Conservation (phyloP, 441 rosid genomes). For the Kokia cookei region DNA sequence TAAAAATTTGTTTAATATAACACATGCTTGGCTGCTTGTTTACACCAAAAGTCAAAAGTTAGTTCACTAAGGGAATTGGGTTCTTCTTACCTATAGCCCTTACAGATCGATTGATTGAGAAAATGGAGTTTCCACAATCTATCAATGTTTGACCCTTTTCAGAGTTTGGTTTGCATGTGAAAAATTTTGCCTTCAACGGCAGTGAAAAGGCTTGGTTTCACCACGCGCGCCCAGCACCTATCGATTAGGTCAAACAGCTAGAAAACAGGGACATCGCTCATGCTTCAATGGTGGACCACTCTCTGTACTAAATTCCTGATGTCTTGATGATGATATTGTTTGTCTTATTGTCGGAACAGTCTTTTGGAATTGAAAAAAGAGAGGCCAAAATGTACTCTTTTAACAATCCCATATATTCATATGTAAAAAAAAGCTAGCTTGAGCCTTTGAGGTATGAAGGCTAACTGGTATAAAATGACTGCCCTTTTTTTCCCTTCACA, state of each 20-base stretch:
- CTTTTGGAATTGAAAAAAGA: neutral
- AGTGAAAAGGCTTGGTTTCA: neutral
- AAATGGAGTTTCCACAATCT: neutral
- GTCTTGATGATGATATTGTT: constrained; percentile 22
- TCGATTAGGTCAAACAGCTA: constrained; percentile 24
- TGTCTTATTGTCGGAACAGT: constrained; percentile 17
- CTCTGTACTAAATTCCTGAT: constrained; percentile 7
- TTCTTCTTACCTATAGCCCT: no score
- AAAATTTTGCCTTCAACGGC: neutral
- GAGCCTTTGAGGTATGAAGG: neutral
- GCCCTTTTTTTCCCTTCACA: neutral
- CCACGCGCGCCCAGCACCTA: neutral
- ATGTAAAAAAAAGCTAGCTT: neutral
- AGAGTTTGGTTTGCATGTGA: neutral
- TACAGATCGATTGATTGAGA: neutral
- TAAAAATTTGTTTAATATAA: neutral
- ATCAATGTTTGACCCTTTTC: neutral
- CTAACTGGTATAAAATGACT: neutral
- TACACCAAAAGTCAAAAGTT: neutral
- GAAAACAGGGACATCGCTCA: constrained; percentile 16
- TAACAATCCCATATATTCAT: neutral
- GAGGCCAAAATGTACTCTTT: neutral
- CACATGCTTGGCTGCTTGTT: neutral
- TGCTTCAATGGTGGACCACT: constrained; percentile 27
- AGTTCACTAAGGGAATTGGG: neutral